Percentiles rank a stretch among this genome's conserved stretches.
Conservation (phyloP, 257 asterid genomes). For the Paulownia fortunei region DNA sequence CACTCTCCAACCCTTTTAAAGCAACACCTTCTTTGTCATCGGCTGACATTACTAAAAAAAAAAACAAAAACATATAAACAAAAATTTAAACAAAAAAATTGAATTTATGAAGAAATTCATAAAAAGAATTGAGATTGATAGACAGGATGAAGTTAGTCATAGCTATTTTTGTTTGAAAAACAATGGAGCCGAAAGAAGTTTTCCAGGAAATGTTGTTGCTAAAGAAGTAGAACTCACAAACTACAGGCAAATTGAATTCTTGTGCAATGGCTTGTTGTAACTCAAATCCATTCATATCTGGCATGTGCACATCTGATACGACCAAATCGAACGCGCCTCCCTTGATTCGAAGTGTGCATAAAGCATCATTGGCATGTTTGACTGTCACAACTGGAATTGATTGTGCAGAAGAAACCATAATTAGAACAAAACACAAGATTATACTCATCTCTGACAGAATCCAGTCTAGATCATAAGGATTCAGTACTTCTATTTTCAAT, state of each 20-base stretch:
- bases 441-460: not conserved
- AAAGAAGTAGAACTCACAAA: constrained; percentile 44
- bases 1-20: constrained; percentile 48
- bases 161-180: not conserved
- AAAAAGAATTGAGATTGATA: not conserved
- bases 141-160: too few relatives aligned
- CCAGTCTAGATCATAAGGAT: not conserved
- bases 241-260: constrained; percentile 62
- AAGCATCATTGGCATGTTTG: constrained; percentile 51
- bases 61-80: not conserved
- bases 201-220: not conserved
- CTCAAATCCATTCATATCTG: constrained; percentile 57
- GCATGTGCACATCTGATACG: constrained; percentile 60
- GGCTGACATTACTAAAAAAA: constrained; percentile 57
- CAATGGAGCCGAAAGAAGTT: not conserved
- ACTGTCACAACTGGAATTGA: constrained; percentile 51
- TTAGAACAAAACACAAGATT: not conserved
- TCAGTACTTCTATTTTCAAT: not conserved
- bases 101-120: not conserved
- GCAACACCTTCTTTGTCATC: constrained; percentile 40
- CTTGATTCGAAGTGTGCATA: constrained; percentile 51
- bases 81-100: not conserved
- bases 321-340: constrained; percentile 53
- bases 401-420: not conserved
- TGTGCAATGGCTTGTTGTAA: constrained; percentile 47